Evolutionary conservation across 2,329 filamentous ascomycete species (phyloP).

Genomic region (Clarireedia paspali): DNA sequence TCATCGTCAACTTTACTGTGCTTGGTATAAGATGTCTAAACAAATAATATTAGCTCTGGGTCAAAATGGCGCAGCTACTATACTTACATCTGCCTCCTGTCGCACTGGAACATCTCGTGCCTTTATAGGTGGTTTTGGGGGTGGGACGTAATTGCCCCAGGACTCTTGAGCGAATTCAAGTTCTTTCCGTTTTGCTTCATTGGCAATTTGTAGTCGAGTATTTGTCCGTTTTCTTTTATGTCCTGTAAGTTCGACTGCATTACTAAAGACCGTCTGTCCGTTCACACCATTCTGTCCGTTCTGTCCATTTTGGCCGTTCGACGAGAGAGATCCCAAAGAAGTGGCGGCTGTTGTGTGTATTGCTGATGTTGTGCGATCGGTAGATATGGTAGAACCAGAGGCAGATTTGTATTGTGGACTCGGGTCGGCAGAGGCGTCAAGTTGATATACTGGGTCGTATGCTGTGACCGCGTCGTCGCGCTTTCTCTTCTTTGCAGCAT

Average conservation of each 20-base stretch:
- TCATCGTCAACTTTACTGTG: conserved; percentile 85
- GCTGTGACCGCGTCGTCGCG: conserved; percentile 43
- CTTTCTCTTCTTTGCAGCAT: conserved; percentile 69
- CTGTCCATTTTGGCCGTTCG: conserved; percentile 49
- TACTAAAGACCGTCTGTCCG: conserved; percentile 32
- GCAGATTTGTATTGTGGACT: conserved; percentile 62
- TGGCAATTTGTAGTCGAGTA: conserved; percentile 71
- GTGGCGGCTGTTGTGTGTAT: conserved; percentile 84
- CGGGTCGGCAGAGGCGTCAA: conserved; percentile 59
- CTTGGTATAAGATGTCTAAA: conserved; percentile 38
- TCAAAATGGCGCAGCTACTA: neutral
- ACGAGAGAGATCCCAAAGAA: conserved; percentile 62
- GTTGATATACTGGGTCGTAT: conserved; percentile 68
- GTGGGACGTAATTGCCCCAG: conserved; percentile 75
- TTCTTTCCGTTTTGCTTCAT: conserved; percentile 74
- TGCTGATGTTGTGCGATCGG: conserved; percentile 72
- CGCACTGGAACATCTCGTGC: conserved; percentile 67
- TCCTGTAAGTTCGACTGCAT: conserved; percentile 59
- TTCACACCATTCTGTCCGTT: no score
- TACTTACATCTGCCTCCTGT: conserved; percentile 54
- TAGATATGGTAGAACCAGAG: conserved; percentile 67
- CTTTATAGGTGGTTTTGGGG: conserved; percentile 83
- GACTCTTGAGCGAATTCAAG: conserved; percentile 63
- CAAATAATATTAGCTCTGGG: conserved; percentile 10
- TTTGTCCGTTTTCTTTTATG: conserved; percentile 80